These are phyloP conservation scores for Boeremia exigua DNA, from an alignment of 2,329 filamentous ascomycete species.

Conservation along the genomic window DNA sequence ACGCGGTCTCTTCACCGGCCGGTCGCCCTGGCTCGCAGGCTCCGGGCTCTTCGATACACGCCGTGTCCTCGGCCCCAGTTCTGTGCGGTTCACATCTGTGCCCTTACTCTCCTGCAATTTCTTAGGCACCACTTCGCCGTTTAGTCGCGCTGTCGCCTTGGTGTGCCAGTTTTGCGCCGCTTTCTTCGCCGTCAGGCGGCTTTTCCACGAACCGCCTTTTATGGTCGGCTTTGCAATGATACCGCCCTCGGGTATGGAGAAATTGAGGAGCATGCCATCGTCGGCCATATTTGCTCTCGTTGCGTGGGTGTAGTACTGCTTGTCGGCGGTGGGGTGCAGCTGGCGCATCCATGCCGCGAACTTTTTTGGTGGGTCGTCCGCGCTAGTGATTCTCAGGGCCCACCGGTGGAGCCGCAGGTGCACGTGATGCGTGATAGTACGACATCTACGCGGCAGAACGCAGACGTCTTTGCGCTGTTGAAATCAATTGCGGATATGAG, in stretches of 20 bases:
- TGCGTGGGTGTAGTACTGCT: slow-evolving; percentile 1
- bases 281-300: slow-evolving; percentile 73
- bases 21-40: slow-evolving; percentile 22
- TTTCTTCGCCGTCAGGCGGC: slow-evolving; percentile 81
- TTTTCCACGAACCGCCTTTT: slow-evolving; percentile 92
- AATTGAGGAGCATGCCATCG: slow-evolving; percentile 94
- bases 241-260: slow-evolving; percentile 74
- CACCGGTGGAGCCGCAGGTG: slow-evolving; percentile 1
- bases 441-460: slow-evolving; percentile 14
- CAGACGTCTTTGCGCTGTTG: slow-evolving; percentile 29
- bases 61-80: slow-evolving; percentile 33
- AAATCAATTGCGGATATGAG: slow-evolving; percentile 8
- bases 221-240: slow-evolving; percentile 69
- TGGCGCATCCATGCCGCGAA: slow-evolving; percentile 11
- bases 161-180: slow-evolving; percentile 62
- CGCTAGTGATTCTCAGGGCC: not conserved
- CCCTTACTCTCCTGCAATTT: slow-evolving; percentile 28
- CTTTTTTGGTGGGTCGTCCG: slow-evolving; percentile 26
- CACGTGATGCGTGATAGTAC: slow-evolving; percentile 21
- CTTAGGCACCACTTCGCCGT: slow-evolving; percentile 34
- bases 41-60: slow-evolving; percentile 27
- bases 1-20: slow-evolving; percentile 44
- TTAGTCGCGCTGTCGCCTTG: slow-evolving; percentile 46
- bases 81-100: slow-evolving; percentile 40
- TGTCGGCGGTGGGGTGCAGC: not conserved